A percentile compares a stretch with the other conserved stretches of the same genome.
These are phyloP conservation scores for Paramecium tetraurelia DNA, from an alignment of 73 alveolate genomes.

Conservation along the genomic window DNA sequence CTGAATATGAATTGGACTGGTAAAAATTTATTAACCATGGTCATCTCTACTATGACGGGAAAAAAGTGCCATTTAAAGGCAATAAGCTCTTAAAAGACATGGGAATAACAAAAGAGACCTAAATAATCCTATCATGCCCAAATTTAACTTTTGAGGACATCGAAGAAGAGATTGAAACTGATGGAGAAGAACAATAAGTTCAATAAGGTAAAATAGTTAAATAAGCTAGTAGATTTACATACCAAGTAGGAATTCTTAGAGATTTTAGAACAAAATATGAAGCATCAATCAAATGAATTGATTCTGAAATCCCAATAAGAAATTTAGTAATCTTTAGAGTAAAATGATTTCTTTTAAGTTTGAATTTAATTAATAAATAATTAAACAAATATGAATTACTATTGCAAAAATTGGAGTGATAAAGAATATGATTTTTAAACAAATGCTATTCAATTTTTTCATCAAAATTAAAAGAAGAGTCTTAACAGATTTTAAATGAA, in stretches of 20 bases:
- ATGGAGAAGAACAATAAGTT: neutral
- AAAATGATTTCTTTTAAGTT: neutral
- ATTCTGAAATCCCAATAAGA: neutral
- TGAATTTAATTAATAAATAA: neutral
- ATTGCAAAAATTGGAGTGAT: neutral
- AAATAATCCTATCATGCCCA: neutral
- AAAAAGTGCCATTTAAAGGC: neutral
- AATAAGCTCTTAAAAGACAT: neutral
- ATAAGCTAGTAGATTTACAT: neutral
- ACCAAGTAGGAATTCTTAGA: neutral
- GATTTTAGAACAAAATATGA: neutral
- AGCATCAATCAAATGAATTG: neutral
- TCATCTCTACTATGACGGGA: neutral
- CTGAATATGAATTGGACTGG: neutral
- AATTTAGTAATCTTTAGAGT: neutral
- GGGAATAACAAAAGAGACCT: neutral
- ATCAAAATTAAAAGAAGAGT: too few relatives aligned
- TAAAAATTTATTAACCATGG: neutral
- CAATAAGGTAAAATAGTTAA: neutral
- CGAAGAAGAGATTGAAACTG: neutral
- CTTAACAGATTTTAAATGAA: too few relatives aligned
- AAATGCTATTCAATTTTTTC: too few relatives aligned
- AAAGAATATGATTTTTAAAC: neutral
- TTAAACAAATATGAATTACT: neutral
- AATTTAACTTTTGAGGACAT: neutral